Conservation (phyloP, 1,139 yeast genomes). For the Wickerhamomyces sp. region DNA sequence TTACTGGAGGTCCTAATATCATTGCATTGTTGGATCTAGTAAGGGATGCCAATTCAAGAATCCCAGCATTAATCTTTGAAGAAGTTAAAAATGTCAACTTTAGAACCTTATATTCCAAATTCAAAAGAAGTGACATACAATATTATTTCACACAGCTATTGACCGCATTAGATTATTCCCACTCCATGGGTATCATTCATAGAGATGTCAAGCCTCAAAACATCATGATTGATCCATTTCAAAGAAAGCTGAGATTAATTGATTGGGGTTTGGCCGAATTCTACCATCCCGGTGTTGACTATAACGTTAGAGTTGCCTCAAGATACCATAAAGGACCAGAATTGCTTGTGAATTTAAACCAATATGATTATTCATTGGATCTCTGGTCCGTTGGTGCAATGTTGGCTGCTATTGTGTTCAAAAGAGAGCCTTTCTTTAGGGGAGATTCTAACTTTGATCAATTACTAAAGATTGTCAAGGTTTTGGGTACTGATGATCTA, state of each 20-base stretch:
- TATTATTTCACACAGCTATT: slow-evolving; percentile 86
- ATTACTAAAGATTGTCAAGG: slow-evolving; percentile 88
- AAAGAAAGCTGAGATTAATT: slow-evolving; percentile 68
- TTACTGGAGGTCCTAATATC: slow-evolving; percentile 83
- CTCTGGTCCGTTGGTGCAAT: slow-evolving; percentile 97
- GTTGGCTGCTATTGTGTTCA: slow-evolving; percentile 95
- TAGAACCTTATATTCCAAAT: slow-evolving; percentile 85
- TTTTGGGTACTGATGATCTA: slow-evolving; percentile 85
- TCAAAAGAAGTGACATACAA: slow-evolving; percentile 76
- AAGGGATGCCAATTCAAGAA: slow-evolving; percentile 83
- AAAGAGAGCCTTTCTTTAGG: slow-evolving; percentile 96
- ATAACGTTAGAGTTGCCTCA: slow-evolving; percentile 97
- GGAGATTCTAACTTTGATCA: slow-evolving; percentile 97
- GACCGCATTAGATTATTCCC: slow-evolving; percentile 88
- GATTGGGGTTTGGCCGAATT: slow-evolving; percentile 99
- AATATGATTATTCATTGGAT: slow-evolving; percentile 92
- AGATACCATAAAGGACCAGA: slow-evolving; percentile 98
- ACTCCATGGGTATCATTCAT: slow-evolving; percentile 98
- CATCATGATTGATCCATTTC: slow-evolving; percentile 92
- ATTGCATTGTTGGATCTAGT: slow-evolving; percentile 80
- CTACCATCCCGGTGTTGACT: slow-evolving; percentile 91
- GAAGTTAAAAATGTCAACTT: slow-evolving; percentile 87
- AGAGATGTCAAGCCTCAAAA: slow-evolving; percentile 98
- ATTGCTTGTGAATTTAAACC: slow-evolving; percentile 84
- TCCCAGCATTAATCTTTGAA: slow-evolving; percentile 93